Evolutionary conservation across 2,329 filamentous ascomycete species (phyloP).

Genomic region (Talaromyces sp.): DNA sequence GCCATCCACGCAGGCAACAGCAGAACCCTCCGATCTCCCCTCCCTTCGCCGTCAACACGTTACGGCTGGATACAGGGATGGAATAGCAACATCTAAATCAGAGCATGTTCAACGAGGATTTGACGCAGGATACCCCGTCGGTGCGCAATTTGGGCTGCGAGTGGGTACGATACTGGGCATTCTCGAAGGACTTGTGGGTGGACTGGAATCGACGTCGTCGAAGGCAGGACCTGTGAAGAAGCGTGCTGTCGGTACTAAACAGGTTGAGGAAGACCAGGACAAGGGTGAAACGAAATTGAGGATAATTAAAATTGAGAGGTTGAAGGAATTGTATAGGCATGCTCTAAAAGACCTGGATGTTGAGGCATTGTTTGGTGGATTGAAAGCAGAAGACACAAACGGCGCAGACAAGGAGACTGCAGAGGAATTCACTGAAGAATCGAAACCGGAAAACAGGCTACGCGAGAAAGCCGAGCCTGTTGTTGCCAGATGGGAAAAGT

Average conservation of each 20-base stretch:
- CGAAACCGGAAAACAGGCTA: conserved; percentile 30
- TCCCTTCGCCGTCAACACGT: conserved; percentile 72
- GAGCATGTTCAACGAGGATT: conserved; percentile 80
- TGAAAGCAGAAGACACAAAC: conserved; percentile 16
- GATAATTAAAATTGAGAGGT: conserved; percentile 34
- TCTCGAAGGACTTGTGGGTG: conserved; percentile 64
- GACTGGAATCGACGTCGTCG: conserved; percentile 26
- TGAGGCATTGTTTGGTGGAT: conserved; percentile 57
- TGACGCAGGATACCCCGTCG: conserved; percentile 83
- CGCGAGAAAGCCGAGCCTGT: conserved; percentile 29
- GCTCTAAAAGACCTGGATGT: conserved; percentile 61
- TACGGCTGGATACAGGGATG: conserved; percentile 87
- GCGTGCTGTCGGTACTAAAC: conserved; percentile 16
- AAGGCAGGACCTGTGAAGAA: conserved; percentile 27
- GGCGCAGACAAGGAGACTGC: not conserved
- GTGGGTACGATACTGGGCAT: conserved; percentile 74
- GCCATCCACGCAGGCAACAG: conserved; percentile 1
- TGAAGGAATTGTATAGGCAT: conserved; percentile 33
- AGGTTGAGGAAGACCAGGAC: conserved; percentile 6
- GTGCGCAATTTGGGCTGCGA: conserved; percentile 71
- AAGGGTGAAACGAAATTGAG: conserved; percentile 9
- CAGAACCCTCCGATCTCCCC: conserved; percentile 64
- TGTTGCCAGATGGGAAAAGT: conserved; percentile 32
- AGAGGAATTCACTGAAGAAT: conserved; percentile 13
- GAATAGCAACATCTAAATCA: conserved; percentile 72